phyloP scores from a whole-genome alignment of 345 rosid species.

The Trapa incisa region DNA sequence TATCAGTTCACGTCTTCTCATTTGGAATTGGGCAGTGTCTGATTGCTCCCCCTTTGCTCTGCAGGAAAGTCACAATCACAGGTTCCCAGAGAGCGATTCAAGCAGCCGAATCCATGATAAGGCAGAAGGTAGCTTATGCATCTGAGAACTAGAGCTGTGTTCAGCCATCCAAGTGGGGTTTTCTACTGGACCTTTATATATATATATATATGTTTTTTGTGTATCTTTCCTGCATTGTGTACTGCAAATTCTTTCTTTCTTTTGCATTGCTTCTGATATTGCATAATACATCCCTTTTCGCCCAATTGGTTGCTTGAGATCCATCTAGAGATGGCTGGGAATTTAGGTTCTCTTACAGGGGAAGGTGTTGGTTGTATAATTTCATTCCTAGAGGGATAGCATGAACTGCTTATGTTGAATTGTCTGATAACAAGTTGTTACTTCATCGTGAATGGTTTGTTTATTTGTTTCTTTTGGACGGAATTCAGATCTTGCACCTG shows the following conservation, averaged over 20 bases:
- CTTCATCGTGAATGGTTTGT: too few relatives aligned
- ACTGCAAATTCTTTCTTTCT: neutral
- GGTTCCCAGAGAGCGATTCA: conserved; percentile 82
- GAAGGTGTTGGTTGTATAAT: too few relatives aligned
- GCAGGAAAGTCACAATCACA: conserved; percentile 86
- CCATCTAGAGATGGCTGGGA: neutral
- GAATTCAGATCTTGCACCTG: too few relatives aligned
- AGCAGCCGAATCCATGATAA: conserved; percentile 85
- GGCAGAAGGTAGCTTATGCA: conserved; percentile 82
- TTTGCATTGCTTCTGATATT: neutral
- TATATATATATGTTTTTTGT: neutral
- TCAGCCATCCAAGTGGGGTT: neutral
- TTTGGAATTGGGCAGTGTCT: neutral
- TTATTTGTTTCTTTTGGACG: too few relatives aligned
- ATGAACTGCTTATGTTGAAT: too few relatives aligned
- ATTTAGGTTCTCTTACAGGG: neutral
- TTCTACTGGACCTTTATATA: neutral
- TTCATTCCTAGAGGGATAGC: neutral
- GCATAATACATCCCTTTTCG: neutral
- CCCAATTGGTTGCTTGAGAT: neutral
- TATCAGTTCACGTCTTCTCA: neutral
- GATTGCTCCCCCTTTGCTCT: neutral
- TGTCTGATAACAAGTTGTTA: too few relatives aligned
- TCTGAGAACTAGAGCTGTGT: conserved; percentile 39
- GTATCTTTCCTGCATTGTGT: conserved; percentile 8